Conservation (phyloP, 495 filamentous ascomycete genomes). For the Entonaema liquescens region DNA sequence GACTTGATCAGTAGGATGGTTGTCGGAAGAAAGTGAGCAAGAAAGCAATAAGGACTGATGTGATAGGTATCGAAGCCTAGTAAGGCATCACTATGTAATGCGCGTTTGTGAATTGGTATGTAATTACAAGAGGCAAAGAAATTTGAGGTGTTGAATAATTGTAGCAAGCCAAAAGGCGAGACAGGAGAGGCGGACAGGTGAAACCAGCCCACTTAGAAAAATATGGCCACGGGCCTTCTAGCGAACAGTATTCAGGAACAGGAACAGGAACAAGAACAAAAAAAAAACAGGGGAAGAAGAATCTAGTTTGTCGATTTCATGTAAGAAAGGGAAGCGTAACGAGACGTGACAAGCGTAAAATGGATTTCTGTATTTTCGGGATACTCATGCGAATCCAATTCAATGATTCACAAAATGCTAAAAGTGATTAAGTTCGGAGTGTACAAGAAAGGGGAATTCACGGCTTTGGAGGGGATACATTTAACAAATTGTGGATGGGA, state of each 20-base stretch:
- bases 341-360: not conserved
- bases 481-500: conserved; percentile 17
- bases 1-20: conserved; percentile 1
- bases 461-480: conserved; percentile 12
- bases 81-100: conserved; percentile 19
- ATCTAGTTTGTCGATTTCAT: conserved; percentile 11
- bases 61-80: conserved; percentile 14
- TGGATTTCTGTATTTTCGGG: not conserved
- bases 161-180: conserved; percentile 28
- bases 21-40: conserved; percentile 3
- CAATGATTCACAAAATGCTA: not conserved
- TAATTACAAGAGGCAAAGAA: conserved; percentile 9
- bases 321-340: not conserved
- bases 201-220: conserved; percentile 27
- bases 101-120: conserved; percentile 7
- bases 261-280: conserved; percentile 2
- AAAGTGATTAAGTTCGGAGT: conserved; percentile 15
- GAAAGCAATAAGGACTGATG: conserved; percentile 4
- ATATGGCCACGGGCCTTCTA: conserved; percentile 11
- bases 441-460: conserved; percentile 11
- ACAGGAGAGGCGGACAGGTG: conserved; percentile 23
- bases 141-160: conserved; percentile 17
- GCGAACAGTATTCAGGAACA: conserved; percentile 8
- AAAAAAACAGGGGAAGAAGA: conserved; percentile 4
- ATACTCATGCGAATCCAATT: not conserved